Base-by-base conservation (phyloP, 768 basidiomycete species). In the Pisolithus orientalis region DNA sequence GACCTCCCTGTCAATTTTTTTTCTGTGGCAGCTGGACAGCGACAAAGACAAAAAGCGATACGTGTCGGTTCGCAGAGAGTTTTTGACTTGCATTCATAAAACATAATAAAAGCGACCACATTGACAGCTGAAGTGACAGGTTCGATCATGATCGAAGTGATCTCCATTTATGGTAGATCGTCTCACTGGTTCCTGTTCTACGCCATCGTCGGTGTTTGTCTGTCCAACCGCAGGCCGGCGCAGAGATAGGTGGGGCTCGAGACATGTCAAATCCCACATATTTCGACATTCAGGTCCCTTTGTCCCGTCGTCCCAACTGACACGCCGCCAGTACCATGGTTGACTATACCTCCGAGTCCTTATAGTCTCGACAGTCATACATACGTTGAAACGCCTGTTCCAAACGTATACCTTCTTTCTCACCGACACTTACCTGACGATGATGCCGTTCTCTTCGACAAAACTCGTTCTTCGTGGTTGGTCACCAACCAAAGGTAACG, bases 401-500 rank as follows among this genome's bases (percentile, higher is more conserved):
- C 25, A 24, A n/a, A 28, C 28, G 28, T 31, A 17, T 27, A 29
- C 44, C 28, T 13, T 27, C 25, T 16, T 28, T 49, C 34, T 13
- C 50, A 28, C 11, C 31, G 2, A 11, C 49, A 34, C 21, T 16
- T 4, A 38, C 13, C 47, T 24, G 21, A 34, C 14, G 17, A 25
- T 37, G n/a, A 43, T 63, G 56, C 53, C 52, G 32, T 17, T 28
- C 25, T 45, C 44, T 11, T 17, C 56, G 4, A 13, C 21, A 45
- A 54, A 53, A 43, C 47, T 58, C 24, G 9, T 47, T 17, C 44
- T 67, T 42, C 45, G 51, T 10, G 66, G 66, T 24, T 67, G 66
- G 66, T 64, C 66, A n/a, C 66, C 67, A 13, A 43, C 49, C 29
- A 49, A 53, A 10, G 58, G 48, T n/a, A 62, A 62, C 37, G 66